Conservation (phyloP, 805 yeast genomes). For the Monosporozyma solicola region DNA sequence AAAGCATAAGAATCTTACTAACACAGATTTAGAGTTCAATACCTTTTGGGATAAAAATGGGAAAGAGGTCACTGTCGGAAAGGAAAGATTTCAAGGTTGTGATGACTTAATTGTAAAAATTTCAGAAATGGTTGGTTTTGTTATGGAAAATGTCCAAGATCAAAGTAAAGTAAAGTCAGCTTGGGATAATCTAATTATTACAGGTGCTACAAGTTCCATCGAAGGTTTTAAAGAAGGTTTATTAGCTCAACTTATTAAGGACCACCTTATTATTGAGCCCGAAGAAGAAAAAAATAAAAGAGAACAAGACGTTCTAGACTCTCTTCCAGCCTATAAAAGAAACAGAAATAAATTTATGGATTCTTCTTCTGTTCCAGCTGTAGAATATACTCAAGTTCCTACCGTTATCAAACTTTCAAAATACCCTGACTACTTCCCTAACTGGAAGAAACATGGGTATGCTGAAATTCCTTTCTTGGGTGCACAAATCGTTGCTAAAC, state of each 20-base stretch:
- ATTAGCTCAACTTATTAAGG: constrained; percentile 45
- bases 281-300: constrained; percentile 20
- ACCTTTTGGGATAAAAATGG: constrained; percentile 55
- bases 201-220: constrained; percentile 70
- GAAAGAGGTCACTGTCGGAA: constrained; percentile 60
- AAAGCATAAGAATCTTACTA: constrained; percentile 33
- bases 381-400: constrained; percentile 61
- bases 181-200: constrained; percentile 72
- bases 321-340: constrained; percentile 23
- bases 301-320: constrained; percentile 27
- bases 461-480: constrained; percentile 76
- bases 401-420: constrained; percentile 58
- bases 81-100: constrained; percentile 80
- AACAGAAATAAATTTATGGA: constrained; percentile 21
- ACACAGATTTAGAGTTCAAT: constrained; percentile 67
- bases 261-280: constrained; percentile 40
- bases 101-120: constrained; percentile 48
- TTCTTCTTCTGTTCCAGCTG: constrained; percentile 19
- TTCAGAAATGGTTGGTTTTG: constrained; percentile 43
- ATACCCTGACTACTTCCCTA: constrained; percentile 87
- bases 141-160: constrained; percentile 53
- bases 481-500: constrained; percentile 80
- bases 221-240: constrained; percentile 70
- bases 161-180: constrained; percentile 66
- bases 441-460: constrained; percentile 80